Evolutionary conservation across 495 filamentous ascomycete genomes (phyloP).

Genomic region (Penicillium waksmanii): DNA sequence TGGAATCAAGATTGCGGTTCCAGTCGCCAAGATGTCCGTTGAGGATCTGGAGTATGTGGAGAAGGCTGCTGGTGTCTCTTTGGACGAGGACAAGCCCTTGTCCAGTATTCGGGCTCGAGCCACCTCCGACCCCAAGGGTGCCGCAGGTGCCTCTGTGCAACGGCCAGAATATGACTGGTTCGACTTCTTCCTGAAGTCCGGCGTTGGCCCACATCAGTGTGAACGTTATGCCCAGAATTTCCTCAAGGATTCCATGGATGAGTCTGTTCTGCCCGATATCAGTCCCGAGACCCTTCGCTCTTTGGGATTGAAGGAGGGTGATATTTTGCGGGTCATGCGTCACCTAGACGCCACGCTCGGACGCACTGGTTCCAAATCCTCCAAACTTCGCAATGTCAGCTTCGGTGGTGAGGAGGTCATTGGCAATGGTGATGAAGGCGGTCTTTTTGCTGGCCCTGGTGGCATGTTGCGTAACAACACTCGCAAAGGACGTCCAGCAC

Average conservation of each 20-base stretch:
- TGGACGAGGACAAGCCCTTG: conserved; percentile 96
- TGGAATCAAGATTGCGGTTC: conserved; percentile 97
- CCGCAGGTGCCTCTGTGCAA: conserved; percentile 59
- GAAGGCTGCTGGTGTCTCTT: conserved; percentile 76
- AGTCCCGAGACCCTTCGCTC: conserved; percentile 78
- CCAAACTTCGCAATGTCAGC: conserved; percentile 63
- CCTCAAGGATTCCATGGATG: conserved; percentile 89
- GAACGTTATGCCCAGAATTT: conserved; percentile 93
- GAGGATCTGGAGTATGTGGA: conserved; percentile 97
- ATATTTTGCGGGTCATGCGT: conserved; percentile 94
- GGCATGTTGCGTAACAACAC: conserved; percentile 91
- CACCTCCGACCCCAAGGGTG: conserved; percentile 27
- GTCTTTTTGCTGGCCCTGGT: conserved; percentile 89
- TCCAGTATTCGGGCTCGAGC: conserved; percentile 65
- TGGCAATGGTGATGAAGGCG: conserved; percentile 60
- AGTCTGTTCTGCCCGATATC: conserved; percentile 85
- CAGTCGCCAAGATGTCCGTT: conserved; percentile 90
- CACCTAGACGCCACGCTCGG: conserved; percentile 80
- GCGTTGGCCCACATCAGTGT: conserved; percentile 87
- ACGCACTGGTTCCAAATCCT: conserved; percentile 60
- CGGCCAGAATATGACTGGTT: conserved; percentile 91
- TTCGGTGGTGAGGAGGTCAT: conserved; percentile 61
- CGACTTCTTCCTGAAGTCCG: conserved; percentile 92
- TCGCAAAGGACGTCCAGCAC: conserved; percentile 86
- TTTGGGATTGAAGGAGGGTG: conserved; percentile 89